These are phyloP conservation scores for Avena sativa DNA, from an alignment of 176 grass and related monocot genomes.

Conservation along the genomic window DNA sequence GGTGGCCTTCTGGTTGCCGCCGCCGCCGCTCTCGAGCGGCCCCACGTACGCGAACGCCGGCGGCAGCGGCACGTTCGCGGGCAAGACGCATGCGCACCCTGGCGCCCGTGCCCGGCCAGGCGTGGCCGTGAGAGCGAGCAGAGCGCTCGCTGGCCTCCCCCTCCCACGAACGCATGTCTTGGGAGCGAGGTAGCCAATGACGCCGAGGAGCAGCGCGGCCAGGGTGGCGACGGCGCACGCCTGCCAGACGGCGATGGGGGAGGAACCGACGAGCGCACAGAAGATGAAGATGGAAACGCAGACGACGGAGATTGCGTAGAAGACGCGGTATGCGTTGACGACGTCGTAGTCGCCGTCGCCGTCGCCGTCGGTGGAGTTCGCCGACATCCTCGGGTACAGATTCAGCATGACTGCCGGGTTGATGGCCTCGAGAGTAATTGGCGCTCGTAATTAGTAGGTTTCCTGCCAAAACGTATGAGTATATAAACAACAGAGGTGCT, in stretches of 20 bases:
- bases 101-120: background rate
- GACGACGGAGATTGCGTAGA: constrained; percentile 39
- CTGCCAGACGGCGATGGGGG: constrained; percentile 35
- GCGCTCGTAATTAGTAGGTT: background rate
- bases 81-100: background rate
- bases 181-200: constrained; percentile 34
- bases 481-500: no score
- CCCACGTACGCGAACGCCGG: constrained; percentile 40
- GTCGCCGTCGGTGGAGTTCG: background rate
- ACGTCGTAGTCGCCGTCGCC: background rate
- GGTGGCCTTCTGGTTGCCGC: background rate
- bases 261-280: constrained; percentile 14
- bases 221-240: background rate
- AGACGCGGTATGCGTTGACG: background rate
- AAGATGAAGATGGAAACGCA: constrained; percentile 44
- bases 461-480: background rate
- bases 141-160: background rate
- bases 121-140: background rate
- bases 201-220: constrained; percentile 15
- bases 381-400: constrained; percentile 30
- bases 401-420: constrained; percentile 26
- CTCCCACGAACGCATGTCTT: background rate
- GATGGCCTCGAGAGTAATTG: background rate
- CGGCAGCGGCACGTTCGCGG: background rate
- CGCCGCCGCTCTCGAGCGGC: background rate